Evolutionary conservation across 768 basidiomycete species (phyloP).

Genomic region (Saitozyma sp.): DNA sequence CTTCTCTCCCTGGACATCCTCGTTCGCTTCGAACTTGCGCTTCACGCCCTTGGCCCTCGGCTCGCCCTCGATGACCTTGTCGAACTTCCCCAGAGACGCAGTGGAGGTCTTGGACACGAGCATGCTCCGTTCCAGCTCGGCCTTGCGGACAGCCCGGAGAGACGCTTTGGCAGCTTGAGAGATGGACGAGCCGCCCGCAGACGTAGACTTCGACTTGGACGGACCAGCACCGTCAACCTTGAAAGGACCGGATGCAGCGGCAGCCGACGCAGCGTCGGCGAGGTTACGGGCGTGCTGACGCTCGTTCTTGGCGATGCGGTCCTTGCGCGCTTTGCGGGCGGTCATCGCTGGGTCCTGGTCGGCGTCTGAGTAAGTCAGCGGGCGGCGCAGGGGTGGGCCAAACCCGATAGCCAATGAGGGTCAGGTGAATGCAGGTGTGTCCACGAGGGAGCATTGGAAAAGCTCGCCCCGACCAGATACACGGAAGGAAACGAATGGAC

Average conservation of each 20-base stretch:
- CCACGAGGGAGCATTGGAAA: no score
- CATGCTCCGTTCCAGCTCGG: conserved; percentile 72
- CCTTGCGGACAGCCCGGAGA: conserved; percentile 59
- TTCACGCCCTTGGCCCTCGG: conserved; percentile 81
- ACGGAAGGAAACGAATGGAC: no score
- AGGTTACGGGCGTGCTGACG: conserved; percentile 71
- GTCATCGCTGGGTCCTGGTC: conserved; percentile 76
- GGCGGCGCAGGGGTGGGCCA: not conserved
- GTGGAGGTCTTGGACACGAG: conserved; percentile 78
- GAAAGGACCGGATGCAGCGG: conserved; percentile 11
- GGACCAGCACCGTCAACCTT: not conserved
- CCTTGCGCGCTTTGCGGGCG: conserved; percentile 76
- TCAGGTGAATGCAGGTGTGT: no score
- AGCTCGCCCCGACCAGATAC: no score
- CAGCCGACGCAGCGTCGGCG: conserved; percentile 58
- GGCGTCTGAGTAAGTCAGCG: conserved; percentile 59
- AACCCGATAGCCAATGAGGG: no score
- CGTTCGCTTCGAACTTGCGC: conserved; percentile 90
- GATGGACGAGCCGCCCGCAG: conserved; percentile 8
- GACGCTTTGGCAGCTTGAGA: conserved; percentile 1
- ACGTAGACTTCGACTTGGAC: not conserved
- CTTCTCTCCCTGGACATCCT: conserved; percentile 68
- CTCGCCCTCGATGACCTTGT: conserved; percentile 85
- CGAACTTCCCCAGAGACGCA: conserved; percentile 90
- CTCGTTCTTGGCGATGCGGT: conserved; percentile 79